These are phyloP conservation scores for Chaetomiaceae sp. DNA, from an alignment of 2,329 filamentous ascomycete species.

Conservation along the genomic window DNA sequence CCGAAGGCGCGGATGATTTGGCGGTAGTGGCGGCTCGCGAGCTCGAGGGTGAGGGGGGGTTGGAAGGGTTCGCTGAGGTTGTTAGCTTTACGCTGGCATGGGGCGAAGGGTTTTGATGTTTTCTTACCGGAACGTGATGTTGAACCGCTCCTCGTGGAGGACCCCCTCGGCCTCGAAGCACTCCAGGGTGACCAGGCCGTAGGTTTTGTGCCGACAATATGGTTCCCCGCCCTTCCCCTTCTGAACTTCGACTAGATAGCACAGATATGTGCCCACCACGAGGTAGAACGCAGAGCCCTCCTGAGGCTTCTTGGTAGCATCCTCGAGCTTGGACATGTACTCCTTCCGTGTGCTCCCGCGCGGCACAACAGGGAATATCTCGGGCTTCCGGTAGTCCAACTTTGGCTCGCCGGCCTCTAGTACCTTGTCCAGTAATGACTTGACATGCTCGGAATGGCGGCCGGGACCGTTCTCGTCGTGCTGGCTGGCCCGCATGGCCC, in stretches of 20 bases:
- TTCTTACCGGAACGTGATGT: constrained; percentile 50
- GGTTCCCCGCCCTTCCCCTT: constrained; percentile 42
- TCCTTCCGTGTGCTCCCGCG: constrained; percentile 38
- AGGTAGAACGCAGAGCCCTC: constrained; percentile 53
- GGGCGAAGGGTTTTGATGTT: not conserved
- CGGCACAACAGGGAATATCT: constrained; percentile 52
- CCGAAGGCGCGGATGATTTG: constrained; percentile 52
- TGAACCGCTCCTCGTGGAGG: constrained; percentile 52
- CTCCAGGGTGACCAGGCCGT: constrained; percentile 50
- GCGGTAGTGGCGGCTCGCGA: constrained; percentile 52
- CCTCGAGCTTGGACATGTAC: constrained; percentile 37
- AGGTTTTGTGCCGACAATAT: constrained; percentile 46
- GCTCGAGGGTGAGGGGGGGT: constrained; percentile 34
- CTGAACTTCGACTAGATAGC: constrained; percentile 48
- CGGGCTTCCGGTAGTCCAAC: constrained; percentile 32
- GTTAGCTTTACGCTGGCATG: not conserved
- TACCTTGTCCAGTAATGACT: constrained; percentile 42
- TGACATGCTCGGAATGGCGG: constrained; percentile 44
- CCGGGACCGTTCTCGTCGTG: constrained; percentile 31
- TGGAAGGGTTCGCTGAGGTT: constrained; percentile 31
- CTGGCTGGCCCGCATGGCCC: constrained; percentile 29
- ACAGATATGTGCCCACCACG: constrained; percentile 49
- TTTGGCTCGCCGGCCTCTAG: constrained; percentile 43
- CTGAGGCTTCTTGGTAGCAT: constrained; percentile 41
- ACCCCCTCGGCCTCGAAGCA: constrained; percentile 48